phyloP scores from a whole-genome alignment of 495 filamentous ascomycete species.

The Oleoguttula mirabilis region DNA sequence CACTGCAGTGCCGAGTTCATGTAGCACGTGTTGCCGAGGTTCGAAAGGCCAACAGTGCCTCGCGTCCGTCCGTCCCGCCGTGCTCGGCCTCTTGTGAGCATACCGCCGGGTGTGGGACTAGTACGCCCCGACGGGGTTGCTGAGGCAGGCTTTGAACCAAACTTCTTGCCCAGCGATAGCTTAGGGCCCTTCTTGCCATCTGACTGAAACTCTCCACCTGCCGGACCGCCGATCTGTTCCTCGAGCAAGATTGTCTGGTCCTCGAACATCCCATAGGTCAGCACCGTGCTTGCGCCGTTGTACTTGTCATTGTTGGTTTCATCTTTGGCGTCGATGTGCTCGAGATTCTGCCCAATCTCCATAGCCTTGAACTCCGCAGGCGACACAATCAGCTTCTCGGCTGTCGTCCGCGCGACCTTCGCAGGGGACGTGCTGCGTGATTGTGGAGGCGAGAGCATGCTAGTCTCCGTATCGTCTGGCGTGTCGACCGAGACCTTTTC shows the following conservation, averaged over 20 bases:
- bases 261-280: constrained; percentile 50
- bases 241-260: constrained; percentile 67
- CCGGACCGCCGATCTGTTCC: constrained; percentile 48
- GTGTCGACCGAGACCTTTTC: constrained; percentile 22
- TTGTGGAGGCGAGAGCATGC: constrained; percentile 43
- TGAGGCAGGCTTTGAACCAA: constrained; percentile 11
- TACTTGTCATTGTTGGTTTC: constrained; percentile 63
- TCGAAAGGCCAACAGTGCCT: constrained; percentile 71
- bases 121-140: constrained; percentile 43
- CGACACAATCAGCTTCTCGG: constrained; percentile 55
- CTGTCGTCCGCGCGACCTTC: constrained; percentile 30
- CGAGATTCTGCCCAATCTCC: constrained; percentile 54
- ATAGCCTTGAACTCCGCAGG: constrained; percentile 57
- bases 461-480: constrained; percentile 26
- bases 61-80: constrained; percentile 50
- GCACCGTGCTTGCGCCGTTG: constrained; percentile 55
- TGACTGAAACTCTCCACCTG: constrained; percentile 52
- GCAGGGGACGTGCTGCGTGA: constrained; percentile 42
- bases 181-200: constrained; percentile 26
- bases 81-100: constrained; percentile 54
- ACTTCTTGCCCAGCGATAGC: constrained; percentile 5
- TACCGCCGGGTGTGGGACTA: constrained; percentile 45
- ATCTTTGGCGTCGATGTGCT: constrained; percentile 56
- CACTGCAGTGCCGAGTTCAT: constrained; percentile 98
- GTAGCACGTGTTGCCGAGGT: constrained; percentile 95